phyloP scores from a whole-genome alignment of 257 asterid genomes.

The Solanum chiquidenum region DNA sequence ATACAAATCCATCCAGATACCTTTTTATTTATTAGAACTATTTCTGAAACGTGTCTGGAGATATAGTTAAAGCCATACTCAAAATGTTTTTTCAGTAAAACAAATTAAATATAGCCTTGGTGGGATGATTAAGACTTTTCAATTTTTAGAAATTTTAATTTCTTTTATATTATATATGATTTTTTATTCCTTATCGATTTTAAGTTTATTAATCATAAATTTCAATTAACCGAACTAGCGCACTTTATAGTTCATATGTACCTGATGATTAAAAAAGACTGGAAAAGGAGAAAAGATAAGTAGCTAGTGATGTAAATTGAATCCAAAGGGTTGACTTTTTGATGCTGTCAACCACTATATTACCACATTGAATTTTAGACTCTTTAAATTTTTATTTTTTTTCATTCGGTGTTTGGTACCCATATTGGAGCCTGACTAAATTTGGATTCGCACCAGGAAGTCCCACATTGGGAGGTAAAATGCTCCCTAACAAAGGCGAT shows the following conservation, averaged over 20 bases:
- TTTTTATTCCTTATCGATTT: neutral
- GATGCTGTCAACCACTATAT: slow-evolving; percentile 15
- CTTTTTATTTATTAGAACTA: too few relatives aligned
- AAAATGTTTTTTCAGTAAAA: neutral
- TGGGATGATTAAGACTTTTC: neutral
- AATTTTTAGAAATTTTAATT: too few relatives aligned
- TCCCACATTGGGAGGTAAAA: too few relatives aligned
- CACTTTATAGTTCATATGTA: neutral
- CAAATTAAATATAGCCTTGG: neutral
- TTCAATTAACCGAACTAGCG: neutral
- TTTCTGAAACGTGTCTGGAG: neutral
- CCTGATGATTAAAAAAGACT: too few relatives aligned
- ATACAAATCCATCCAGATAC: neutral
- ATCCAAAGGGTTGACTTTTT: slow-evolving; percentile 28
- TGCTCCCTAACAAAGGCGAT: too few relatives aligned
- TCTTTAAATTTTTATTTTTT: neutral
- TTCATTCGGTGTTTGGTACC: too few relatives aligned
- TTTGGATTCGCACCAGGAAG: too few relatives aligned
- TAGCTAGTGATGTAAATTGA: neutral
- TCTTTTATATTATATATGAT: too few relatives aligned
- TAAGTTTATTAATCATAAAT: too few relatives aligned
- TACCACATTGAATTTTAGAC: slow-evolving; percentile 10
- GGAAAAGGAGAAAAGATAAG: neutral
- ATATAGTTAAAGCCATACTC: neutral
- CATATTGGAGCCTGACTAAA: too few relatives aligned